These are phyloP conservation scores for Calonectria multiphialidica DNA, from an alignment of 2,329 filamentous ascomycete genomes.

Conservation along the genomic window DNA sequence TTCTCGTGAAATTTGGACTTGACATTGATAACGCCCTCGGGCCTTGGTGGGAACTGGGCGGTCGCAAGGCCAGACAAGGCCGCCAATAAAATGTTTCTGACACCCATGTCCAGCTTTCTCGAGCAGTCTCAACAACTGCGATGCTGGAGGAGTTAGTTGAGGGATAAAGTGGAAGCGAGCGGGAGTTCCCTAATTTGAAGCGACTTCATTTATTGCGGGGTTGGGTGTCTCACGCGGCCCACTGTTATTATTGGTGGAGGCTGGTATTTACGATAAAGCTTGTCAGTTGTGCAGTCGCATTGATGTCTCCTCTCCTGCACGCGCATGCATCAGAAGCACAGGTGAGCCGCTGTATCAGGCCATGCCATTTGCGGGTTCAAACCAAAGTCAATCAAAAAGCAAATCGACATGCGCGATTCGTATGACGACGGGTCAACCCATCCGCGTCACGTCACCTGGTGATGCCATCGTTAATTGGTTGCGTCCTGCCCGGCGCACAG, in stretches of 20 bases:
- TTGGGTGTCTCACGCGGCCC: background rate
- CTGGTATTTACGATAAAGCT: background rate
- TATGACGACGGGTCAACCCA: no score
- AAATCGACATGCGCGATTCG: no score
- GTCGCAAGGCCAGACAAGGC: constrained; percentile 7
- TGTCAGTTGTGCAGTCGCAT: no score
- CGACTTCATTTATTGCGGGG: background rate
- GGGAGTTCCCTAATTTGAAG: background rate
- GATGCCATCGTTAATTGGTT: no score
- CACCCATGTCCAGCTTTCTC: background rate
- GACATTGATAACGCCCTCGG: constrained; percentile 27
- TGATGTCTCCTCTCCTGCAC: no score
- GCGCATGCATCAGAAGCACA: no score
- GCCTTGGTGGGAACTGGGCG: constrained; percentile 40
- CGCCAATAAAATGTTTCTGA: background rate
- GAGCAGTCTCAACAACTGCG: background rate
- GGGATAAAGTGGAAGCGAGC: background rate
- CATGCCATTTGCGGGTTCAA: no score
- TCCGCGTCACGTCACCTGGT: no score
- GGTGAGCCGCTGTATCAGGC: no score
- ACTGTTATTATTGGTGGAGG: background rate
- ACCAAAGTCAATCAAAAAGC: no score
- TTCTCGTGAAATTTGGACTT: constrained; percentile 31
- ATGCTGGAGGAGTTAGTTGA: background rate
- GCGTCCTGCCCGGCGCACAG: no score